Base-by-base conservation (phyloP, 2,329 filamentous ascomycete genomes). In the Dactylellina haptotyla region DNA sequence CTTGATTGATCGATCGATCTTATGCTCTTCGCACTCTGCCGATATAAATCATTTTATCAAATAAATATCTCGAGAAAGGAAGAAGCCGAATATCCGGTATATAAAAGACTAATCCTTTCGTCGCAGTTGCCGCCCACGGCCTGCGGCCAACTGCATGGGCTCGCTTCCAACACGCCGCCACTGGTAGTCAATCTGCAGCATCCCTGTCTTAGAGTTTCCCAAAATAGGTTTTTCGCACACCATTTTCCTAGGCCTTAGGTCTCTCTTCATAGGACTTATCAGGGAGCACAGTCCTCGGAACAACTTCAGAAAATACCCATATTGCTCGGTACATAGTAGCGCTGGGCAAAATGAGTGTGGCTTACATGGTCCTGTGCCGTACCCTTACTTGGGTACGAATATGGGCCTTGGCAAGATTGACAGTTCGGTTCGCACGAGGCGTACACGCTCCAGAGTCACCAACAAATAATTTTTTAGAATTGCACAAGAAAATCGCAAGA, bases 91-190 rank as follows among this genome's bases (percentile, higher is more conserved):
- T 20, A 41, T 9, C 32, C 32, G 32, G 39, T 20, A 34, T 45
- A 9, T 20, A 43, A 9, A 43, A 43, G 4, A 8, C 16, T 43
- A 14, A 34, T 45, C 16, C 23, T 26, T 50, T 28, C 34, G 67
- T 72, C 45, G 67, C 67, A 72, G 41, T 72, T 72, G 59, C 43
- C 67, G 67, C 67, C 67, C 53, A 53, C 9, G 23, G 12, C 39
- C 26, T 53, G 23, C 23, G 48, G 30, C 30, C 59, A 64, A n/a
- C 59, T 48, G 59, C 67, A 65, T 34, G 20, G 28, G 32, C 53
- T 72, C 67, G 67, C 59, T 72, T 72, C 51, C 58, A 65, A 45
- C 59, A 54, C 37, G 26, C 48, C 59, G 25, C 32, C n/a, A 25
- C 59, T 30, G 30, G 37, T 45, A 25, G 53, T 18, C 28, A 39